Base-by-base conservation (phyloP, 2,329 filamentous ascomycete species). In the Aspergillus ochraceoroseus region DNA sequence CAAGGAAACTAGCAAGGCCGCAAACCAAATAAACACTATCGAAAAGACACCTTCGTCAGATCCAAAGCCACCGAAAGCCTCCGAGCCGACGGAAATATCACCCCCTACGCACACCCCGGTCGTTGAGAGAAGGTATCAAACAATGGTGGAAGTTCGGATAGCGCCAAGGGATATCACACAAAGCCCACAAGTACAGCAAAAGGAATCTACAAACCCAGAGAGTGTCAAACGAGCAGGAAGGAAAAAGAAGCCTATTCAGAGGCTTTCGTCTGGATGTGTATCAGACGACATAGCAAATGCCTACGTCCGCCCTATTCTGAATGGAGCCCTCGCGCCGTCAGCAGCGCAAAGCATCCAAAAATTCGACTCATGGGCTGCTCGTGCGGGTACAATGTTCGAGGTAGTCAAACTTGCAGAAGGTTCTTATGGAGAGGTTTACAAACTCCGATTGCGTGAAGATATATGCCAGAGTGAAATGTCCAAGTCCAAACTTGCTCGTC, bases 381-480 rank as follows among this genome's bases (percentile, higher is more conserved):
- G 62, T 8, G 63, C 62, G 2, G 63, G 56, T 4, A 59, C 57
- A 23, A 56, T 64, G 51, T 60, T 69, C 47, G 56, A 68, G 25
- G 68, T 82, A 27, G 65, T 68, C 6, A 83, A 83, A 51, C 74
- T 83, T 23, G 79, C 78, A 6, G 79, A 83, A 57, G 80, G 80
- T 2, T 80, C 78, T 1, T 83, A 80, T 53, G 77, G 77, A 38
- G 79, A 82, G 54, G 79, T 83, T 2, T 82, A 81, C 56, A 75
- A 78, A 8, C 62, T 82, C 15, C 44, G 70, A 12, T 37, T 70
- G n/a, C 59, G 60, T 7, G 61, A 65, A 15, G 59, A 66, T 32
- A 41, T 60, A 12, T 61, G 56, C 26, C 58, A 58, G 13, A 54
- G 57, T 6, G 54, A 54, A 4, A 60, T 66, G 13, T 66, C 61